phyloP scores from a whole-genome alignment of 2,329 filamentous ascomycete species.

The Nemania sp. region DNA sequence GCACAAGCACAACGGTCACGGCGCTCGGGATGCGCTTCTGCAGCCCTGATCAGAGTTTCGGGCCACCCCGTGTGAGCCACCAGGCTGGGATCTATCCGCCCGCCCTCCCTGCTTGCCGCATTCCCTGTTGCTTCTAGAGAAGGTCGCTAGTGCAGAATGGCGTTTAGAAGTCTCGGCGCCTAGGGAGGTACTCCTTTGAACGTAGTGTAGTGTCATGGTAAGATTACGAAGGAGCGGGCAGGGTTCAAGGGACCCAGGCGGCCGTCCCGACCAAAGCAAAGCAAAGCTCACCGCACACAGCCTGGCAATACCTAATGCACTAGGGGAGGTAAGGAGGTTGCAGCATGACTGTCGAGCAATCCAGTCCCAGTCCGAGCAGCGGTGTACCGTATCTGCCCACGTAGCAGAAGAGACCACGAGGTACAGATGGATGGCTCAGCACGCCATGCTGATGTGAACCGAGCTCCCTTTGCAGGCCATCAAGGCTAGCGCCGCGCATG shows the following conservation, averaged over 20 bases:
- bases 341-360: constrained; percentile 21
- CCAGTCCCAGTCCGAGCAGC: constrained; percentile 34
- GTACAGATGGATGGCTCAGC: no score
- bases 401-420: no score
- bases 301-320: constrained; percentile 25
- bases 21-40: constrained; percentile 30
- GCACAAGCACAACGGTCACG: constrained; percentile 21
- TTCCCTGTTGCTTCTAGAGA: constrained; percentile 32
- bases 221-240: constrained; percentile 29
- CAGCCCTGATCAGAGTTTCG: constrained; percentile 40
- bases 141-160: constrained; percentile 34
- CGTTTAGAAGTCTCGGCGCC: constrained; percentile 27
- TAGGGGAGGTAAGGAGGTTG: background rate
- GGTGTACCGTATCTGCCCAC: constrained; percentile 34
- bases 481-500: background rate
- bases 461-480: background rate
- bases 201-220: constrained; percentile 34
- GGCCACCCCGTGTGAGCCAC: constrained; percentile 42
- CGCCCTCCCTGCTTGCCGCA: constrained; percentile 38
- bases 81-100: constrained; percentile 42
- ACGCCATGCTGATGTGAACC: background rate
- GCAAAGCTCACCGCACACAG: constrained; percentile 34
- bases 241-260: constrained; percentile 32
- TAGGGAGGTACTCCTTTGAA: constrained; percentile 27
- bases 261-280: constrained; percentile 31